Evolutionary conservation across 2,329 filamentous ascomycete genomes (phyloP).

Genomic region (Cylindrodendrum hubeiense): DNA sequence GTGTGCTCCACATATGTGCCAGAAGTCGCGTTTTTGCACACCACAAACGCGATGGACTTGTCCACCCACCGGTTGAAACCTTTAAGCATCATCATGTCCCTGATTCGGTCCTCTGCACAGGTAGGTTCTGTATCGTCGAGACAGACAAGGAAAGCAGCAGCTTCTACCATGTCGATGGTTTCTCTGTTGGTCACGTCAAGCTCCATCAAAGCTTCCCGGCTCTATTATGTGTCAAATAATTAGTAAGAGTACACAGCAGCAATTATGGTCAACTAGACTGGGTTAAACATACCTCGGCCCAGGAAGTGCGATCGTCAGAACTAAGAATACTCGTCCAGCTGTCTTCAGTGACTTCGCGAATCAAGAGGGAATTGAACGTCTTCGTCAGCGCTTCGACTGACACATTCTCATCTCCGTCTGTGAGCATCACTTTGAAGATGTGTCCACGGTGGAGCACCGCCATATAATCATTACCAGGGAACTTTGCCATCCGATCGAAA

Average conservation of each 20-base stretch:
- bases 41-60: slow-evolving; percentile 26
- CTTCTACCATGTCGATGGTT: slow-evolving; percentile 28
- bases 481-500: slow-evolving; percentile 26
- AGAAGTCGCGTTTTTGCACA: slow-evolving; percentile 29
- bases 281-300: slow-evolving; percentile 27
- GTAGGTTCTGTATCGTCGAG: slow-evolving; percentile 27
- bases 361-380: slow-evolving; percentile 16
- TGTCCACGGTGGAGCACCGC: slow-evolving; percentile 29
- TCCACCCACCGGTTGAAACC: slow-evolving; percentile 33
- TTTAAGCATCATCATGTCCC: slow-evolving; percentile 25
- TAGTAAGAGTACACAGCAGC: background rate
- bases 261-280: background rate
- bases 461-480: slow-evolving; percentile 24
- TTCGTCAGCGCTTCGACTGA: slow-evolving; percentile 11
- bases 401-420: slow-evolving; percentile 8
- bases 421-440: slow-evolving; percentile 28
- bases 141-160: slow-evolving; percentile 27
- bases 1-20: slow-evolving; percentile 31
- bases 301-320: slow-evolving; percentile 30
- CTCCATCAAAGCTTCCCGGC: slow-evolving; percentile 21
- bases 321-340: slow-evolving; percentile 29
- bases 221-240: slow-evolving; percentile 13
- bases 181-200: slow-evolving; percentile 14
- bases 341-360: slow-evolving; percentile 4
- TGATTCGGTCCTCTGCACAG: slow-evolving; percentile 22